Percentiles rank a stretch among this genome's conserved stretches.
phyloP scores from a whole-genome alignment of 306 rosid genomes.

The Corylus avellana region DNA sequence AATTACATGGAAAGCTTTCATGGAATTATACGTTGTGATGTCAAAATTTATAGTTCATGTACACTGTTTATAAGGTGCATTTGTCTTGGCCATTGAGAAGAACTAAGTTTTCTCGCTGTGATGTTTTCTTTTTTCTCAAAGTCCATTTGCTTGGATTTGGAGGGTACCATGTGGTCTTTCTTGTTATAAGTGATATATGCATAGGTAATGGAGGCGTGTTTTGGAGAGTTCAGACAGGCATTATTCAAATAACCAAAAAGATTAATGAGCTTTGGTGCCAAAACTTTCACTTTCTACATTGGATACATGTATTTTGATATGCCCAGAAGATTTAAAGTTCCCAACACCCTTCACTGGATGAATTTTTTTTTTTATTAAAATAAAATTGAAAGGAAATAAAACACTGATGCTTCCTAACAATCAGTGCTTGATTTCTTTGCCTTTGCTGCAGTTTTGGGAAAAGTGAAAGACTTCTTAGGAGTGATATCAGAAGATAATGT shows the following conservation, averaged over 20 bases:
- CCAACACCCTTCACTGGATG: not conserved
- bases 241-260: not conserved
- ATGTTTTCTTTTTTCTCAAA: not conserved
- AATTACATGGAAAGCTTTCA: not conserved
- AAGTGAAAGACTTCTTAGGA: constrained; percentile 61
- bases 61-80: no score
- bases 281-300: not conserved
- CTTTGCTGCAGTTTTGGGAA: constrained; percentile 46
- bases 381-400: not conserved
- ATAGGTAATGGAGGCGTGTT: not conserved
- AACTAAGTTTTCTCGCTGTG: not conserved
- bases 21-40: not conserved
- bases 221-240: not conserved
- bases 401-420: not conserved
- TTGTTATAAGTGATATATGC: not conserved
- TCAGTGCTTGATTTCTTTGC: constrained; percentile 16
- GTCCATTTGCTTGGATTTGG: not conserved
- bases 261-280: not conserved
- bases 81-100: not conserved
- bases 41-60: not conserved
- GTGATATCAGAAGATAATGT: constrained; percentile 78
- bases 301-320: no score
- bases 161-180: not conserved
- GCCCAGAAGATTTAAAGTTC: no score
- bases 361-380: not conserved